Conservation (phyloP, 164 flowering plant genomes). For the Vitis vinifera region ASM3070453v1 NC_081822.1:22682001-22682500, state of each 20-base stretch:
- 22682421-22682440: no score
- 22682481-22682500: no score
- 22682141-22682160: conserved; percentile 8
- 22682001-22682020: conserved; percentile 25
- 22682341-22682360: no score
- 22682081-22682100: no score
- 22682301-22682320: no score
- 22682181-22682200: conserved; percentile 35
- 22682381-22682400: no score
- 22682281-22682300: conserved; percentile 11
- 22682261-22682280: conserved; percentile 28
- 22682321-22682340: no score
- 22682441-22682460: no score
- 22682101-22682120: background rate
- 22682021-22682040: conserved; percentile 20
- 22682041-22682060: background rate
- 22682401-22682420: no score
- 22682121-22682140: background rate
- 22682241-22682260: conserved; percentile 13
- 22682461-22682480: no score
- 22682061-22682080: background rate
- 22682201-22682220: conserved; percentile 26
- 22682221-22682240: conserved; percentile 13
- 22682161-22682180: conserved; percentile 33
- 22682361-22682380: no score